Conservation (phyloP, 2,329 filamentous ascomycete species). For the Canariomyces notabilis region DNA sequence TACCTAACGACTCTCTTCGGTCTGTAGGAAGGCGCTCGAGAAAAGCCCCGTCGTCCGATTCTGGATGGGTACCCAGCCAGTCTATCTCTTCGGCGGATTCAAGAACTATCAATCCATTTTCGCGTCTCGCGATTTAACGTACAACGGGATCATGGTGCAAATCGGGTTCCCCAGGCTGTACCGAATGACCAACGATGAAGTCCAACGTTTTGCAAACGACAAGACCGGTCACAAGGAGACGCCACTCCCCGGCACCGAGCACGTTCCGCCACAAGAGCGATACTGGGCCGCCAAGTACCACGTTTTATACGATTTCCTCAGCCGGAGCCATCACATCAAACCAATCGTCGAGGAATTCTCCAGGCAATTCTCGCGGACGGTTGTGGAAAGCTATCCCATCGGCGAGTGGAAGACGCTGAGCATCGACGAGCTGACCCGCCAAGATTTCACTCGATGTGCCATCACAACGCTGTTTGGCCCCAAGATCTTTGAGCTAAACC, state of each 20-base stretch:
- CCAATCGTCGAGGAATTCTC: not conserved
- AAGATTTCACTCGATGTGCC: too few relatives aligned
- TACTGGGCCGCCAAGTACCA: not conserved
- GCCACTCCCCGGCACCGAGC: not conserved
- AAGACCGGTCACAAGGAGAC: not conserved
- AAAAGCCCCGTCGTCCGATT: not conserved
- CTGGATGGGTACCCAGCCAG: not conserved
- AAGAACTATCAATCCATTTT: slow-evolving; percentile 2
- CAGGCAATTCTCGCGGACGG: too few relatives aligned
- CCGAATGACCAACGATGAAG: too few relatives aligned
- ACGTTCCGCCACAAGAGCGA: not conserved
- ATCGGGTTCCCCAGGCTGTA: not conserved
- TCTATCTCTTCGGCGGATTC: slow-evolving; percentile 3
- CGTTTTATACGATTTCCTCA: not conserved
- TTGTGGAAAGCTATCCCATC: too few relatives aligned
- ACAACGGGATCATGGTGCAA: slow-evolving; percentile 3
- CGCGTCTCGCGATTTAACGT: not conserved
- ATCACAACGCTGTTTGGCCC: not conserved
- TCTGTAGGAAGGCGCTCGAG: not conserved
- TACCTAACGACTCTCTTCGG: not conserved
- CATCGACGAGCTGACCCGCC: not conserved
- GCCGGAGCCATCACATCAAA: not conserved
- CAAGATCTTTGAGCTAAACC: not conserved
- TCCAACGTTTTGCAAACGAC: too few relatives aligned
- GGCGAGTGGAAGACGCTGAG: too few relatives aligned